Evolutionary conservation across 2,329 filamentous ascomycete species (phyloP).

Genomic region (Aspergillus neotritici): DNA sequence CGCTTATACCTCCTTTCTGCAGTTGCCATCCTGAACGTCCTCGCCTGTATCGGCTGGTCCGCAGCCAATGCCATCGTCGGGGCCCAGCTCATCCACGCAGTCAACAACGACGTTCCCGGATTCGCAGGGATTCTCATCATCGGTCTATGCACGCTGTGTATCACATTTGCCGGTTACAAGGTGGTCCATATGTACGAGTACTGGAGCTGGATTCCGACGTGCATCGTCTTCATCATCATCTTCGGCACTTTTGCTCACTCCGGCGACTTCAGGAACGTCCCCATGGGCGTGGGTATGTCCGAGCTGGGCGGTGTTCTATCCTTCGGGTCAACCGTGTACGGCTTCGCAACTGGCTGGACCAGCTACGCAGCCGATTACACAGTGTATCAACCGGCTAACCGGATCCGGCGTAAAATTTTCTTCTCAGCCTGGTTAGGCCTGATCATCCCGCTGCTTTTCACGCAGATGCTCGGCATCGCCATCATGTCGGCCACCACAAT

Average conservation of each 20-base stretch:
- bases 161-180: slow-evolving; percentile 71
- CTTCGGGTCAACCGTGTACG: slow-evolving; percentile 61
- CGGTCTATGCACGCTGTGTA: slow-evolving; percentile 58
- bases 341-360: slow-evolving; percentile 68
- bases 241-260: slow-evolving; percentile 63
- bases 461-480: slow-evolving; percentile 66
- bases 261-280: slow-evolving; percentile 58
- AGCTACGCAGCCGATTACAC: slow-evolving; percentile 73
- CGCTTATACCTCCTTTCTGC: slow-evolving; percentile 8
- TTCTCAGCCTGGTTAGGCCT: slow-evolving; percentile 64
- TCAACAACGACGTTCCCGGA: slow-evolving; percentile 64
- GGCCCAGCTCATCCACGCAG: slow-evolving; percentile 68
- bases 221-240: slow-evolving; percentile 67
- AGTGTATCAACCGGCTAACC: slow-evolving; percentile 65
- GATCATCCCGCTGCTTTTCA: slow-evolving; percentile 66
- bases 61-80: slow-evolving; percentile 75
- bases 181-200: slow-evolving; percentile 72
- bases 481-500: slow-evolving; percentile 59
- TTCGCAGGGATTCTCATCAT: slow-evolving; percentile 72
- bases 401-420: slow-evolving; percentile 60
- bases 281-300: slow-evolving; percentile 53
- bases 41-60: slow-evolving; percentile 70
- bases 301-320: slow-evolving; percentile 60
- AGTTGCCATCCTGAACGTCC: slow-evolving; percentile 65
- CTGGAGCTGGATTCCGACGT: slow-evolving; percentile 67